A percentile compares a stretch with the other conserved stretches of the same genome.
phyloP scores from a whole-genome alignment of 495 filamentous ascomycete species.

The Durotheca rogersii region DNA sequence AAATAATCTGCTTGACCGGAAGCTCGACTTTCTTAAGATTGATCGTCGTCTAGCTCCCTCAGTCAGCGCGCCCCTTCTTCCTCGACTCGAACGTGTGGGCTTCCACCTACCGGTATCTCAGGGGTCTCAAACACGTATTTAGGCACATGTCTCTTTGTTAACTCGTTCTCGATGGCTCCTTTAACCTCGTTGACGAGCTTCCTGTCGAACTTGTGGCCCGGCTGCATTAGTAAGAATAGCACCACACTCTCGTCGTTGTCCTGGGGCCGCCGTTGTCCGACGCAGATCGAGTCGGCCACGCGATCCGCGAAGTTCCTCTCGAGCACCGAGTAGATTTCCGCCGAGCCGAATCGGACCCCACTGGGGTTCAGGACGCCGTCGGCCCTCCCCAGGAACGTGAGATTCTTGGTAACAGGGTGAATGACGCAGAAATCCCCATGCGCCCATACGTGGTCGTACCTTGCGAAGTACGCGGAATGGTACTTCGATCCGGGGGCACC shows the following conservation, averaged over 20 bases:
- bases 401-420: slow-evolving; percentile 64
- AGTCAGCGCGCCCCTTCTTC: slow-evolving; percentile 9
- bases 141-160: slow-evolving; percentile 74
- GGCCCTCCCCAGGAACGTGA: slow-evolving; percentile 75
- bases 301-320: slow-evolving; percentile 63
- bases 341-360: slow-evolving; percentile 83
- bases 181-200: slow-evolving; percentile 62
- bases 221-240: slow-evolving; percentile 72
- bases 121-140: slow-evolving; percentile 75
- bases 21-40: slow-evolving; percentile 86
- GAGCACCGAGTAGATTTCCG: slow-evolving; percentile 75
- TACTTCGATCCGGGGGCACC: slow-evolving; percentile 57
- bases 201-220: slow-evolving; percentile 54
- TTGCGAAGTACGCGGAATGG: slow-evolving; percentile 68
- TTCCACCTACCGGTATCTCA: slow-evolving; percentile 69
- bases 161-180: slow-evolving; percentile 59
- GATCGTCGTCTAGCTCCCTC: slow-evolving; percentile 65
- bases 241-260: slow-evolving; percentile 75
- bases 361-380: slow-evolving; percentile 89
- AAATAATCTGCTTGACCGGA: slow-evolving; percentile 82
- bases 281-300: slow-evolving; percentile 68
- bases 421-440: slow-evolving; percentile 76
- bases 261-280: slow-evolving; percentile 67
- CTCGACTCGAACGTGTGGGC: no score
- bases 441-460: slow-evolving; percentile 74